phyloP scores from a whole-genome alignment of 495 filamentous ascomycete species.

The Neurospora sublineolata region DNA sequence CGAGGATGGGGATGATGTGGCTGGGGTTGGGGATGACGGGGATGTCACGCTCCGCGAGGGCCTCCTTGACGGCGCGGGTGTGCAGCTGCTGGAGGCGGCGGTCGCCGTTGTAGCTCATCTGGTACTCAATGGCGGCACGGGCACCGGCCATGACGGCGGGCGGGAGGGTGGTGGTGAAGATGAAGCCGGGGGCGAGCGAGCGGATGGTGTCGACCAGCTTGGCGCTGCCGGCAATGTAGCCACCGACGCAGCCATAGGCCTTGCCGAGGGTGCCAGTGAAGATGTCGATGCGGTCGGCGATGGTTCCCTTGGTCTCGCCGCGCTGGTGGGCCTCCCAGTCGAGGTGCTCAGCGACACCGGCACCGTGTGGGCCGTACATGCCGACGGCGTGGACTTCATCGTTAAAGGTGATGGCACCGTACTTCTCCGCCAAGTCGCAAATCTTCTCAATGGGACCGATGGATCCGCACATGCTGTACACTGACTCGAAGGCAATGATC shows the following conservation, averaged over 20 bases:
- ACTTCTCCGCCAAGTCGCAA: slow-evolving; percentile 91
- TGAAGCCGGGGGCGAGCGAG: slow-evolving; percentile 92
- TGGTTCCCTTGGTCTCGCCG: slow-evolving; percentile 63
- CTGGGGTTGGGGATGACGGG: slow-evolving; percentile 98
- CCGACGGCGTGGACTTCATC: slow-evolving; percentile 98
- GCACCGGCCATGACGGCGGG: slow-evolving; percentile 96
- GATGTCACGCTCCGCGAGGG: slow-evolving; percentile 64
- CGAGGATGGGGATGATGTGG: slow-evolving; percentile 89
- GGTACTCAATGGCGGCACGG: slow-evolving; percentile 83
- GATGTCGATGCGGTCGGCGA: slow-evolving; percentile 94
- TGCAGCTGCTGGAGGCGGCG: slow-evolving; percentile 87
- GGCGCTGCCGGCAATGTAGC: slow-evolving; percentile 86
- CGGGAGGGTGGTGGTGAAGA: slow-evolving; percentile 94
- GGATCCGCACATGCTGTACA: slow-evolving; percentile 98
- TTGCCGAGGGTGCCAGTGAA: slow-evolving; percentile 96
- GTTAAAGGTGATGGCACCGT: slow-evolving; percentile 92
- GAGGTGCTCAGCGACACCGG: slow-evolving; percentile 92
- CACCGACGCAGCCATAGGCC: slow-evolving; percentile 94
- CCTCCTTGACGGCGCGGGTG: slow-evolving; percentile 80
- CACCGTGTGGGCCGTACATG: slow-evolving; percentile 96
- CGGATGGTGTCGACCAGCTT: slow-evolving; percentile 91
- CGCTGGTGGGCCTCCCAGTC: slow-evolving; percentile 72
- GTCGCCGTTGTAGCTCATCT: slow-evolving; percentile 68
- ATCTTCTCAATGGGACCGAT: slow-evolving; percentile 93
- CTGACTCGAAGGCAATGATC: slow-evolving; percentile 96